These are phyloP conservation scores for Anastatica hierochuntica DNA, from an alignment of 345 rosid genomes.

Conservation along the genomic window DNA sequence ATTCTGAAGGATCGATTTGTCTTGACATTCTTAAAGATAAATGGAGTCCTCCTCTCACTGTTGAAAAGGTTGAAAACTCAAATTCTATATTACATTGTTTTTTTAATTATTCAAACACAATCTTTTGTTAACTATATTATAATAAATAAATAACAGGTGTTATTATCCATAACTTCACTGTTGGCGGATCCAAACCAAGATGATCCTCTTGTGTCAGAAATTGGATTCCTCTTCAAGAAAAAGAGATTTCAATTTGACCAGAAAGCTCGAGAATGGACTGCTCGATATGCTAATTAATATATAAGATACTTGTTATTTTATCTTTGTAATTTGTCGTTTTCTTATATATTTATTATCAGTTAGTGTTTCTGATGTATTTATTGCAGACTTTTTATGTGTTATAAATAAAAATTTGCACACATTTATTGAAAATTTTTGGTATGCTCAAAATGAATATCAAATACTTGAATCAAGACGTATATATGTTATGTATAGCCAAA, in stretches of 20 bases:
- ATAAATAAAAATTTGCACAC: no score
- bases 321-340: no score
- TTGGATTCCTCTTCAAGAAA: background rate
- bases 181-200: conserved; percentile 4
- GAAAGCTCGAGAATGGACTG: conserved; percentile 9
- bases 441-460: no score
- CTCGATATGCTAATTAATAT: no score
- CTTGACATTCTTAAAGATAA: conserved; percentile 13
- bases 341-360: no score
- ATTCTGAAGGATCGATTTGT: background rate
- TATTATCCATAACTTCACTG: conserved; percentile 4
- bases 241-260: background rate
- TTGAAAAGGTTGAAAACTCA: background rate
- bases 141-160: conserved; percentile 1
- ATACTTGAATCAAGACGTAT: no score
- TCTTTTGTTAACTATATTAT: background rate
- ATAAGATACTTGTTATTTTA: no score
- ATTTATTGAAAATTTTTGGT: no score
- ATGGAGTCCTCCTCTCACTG: conserved; percentile 6
- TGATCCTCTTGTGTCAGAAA: background rate
- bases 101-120: background rate
- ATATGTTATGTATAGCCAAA: no score
- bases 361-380: no score
- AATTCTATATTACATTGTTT: background rate
- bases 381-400: no score